phyloP scores from a whole-genome alignment of 257 asterid species.

The Solanum neorickii region DNA sequence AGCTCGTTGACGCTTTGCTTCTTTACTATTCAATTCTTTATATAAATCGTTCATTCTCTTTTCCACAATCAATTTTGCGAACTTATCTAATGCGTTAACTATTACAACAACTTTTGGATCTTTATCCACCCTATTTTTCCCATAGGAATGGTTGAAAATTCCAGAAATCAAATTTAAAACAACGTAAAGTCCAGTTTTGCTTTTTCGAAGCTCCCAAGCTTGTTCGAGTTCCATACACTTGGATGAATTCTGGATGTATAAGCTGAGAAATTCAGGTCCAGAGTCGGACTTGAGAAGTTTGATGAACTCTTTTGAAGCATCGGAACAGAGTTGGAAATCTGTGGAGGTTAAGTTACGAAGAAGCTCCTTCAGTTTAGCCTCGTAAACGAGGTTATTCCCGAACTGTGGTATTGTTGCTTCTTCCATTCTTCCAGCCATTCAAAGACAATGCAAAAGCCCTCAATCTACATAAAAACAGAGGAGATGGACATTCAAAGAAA shows the following conservation, averaged over 20 bases:
- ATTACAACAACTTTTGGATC: neutral
- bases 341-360: constrained; percentile 59
- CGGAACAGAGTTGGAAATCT: constrained; percentile 40
- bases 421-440: neutral
- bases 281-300: constrained; percentile 50
- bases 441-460: neutral
- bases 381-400: constrained; percentile 20
- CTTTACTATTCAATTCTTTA: constrained; percentile 64
- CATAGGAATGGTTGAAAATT: constrained; percentile 29
- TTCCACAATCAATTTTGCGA: constrained; percentile 39
- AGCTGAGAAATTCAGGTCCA: constrained; percentile 34
- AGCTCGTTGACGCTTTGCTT: constrained; percentile 53
- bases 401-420: neutral
- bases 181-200: constrained; percentile 39
- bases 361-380: constrained; percentile 65
- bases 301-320: constrained; percentile 60
- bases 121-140: constrained; percentile 6
- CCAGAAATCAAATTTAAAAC: constrained; percentile 46
- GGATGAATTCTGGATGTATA: constrained; percentile 34
- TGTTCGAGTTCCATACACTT: constrained; percentile 53
- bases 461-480: neutral
- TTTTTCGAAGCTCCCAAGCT: constrained; percentile 68
- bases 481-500: neutral
- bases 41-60: constrained; percentile 60
- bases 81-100: constrained; percentile 40